Conservation (phyloP, 805 yeast species). For the Ogataea glucozyma region DNA sequence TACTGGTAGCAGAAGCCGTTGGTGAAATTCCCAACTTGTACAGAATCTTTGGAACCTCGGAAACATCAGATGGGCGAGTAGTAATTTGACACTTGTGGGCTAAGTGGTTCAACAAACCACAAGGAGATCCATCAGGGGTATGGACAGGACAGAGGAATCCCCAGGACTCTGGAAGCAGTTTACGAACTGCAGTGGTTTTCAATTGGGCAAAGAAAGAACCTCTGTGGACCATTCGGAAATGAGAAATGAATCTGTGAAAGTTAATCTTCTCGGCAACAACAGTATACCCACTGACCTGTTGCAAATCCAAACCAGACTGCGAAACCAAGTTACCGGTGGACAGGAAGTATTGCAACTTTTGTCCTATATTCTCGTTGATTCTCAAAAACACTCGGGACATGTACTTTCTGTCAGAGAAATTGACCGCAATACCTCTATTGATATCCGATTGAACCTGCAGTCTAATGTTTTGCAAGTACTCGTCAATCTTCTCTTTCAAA, state of each 20-base stretch:
- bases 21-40: conserved; percentile 79
- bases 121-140: conserved; percentile 99
- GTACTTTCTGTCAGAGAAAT: conserved; percentile 81
- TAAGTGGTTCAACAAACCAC: conserved; percentile 96
- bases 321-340: conserved; percentile 97
- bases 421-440: conserved; percentile 75
- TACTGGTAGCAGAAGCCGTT: conserved; percentile 62
- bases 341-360: conserved; percentile 88
- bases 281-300: conserved; percentile 96
- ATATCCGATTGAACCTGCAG: conserved; percentile 78
- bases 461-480: conserved; percentile 73
- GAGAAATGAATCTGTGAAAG: conserved; percentile 95
- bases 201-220: conserved; percentile 98
- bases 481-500: conserved; percentile 93
- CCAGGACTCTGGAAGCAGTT: conserved; percentile 96
- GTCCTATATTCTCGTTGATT: conserved; percentile 91
- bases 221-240: conserved; percentile 99
- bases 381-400: conserved; percentile 76
- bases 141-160: conserved; percentile 99
- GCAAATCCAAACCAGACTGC: conserved; percentile 95
- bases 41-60: conserved; percentile 65
- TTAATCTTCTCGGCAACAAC: conserved; percentile 98
- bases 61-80: conserved; percentile 72
- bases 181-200: conserved; percentile 96
- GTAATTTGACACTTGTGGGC: conserved; percentile 92